These are phyloP conservation scores for Vitis hybrid DNA, from an alignment of 177 flowering plant species.

Conservation along the genomic window DNA sequence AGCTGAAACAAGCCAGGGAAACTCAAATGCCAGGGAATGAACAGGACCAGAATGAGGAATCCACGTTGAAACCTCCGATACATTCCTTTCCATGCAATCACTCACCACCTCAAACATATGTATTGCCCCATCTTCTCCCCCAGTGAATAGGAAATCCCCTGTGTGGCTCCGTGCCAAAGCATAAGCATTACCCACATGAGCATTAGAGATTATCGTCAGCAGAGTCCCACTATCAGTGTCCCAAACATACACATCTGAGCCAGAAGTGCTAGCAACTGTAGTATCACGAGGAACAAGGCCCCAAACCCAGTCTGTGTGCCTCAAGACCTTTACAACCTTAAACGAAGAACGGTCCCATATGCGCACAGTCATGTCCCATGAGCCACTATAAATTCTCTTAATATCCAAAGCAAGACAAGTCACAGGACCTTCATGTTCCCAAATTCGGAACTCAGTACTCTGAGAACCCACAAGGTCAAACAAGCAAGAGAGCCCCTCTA, in stretches of 20 bases:
- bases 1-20: slow-evolving; percentile 93
- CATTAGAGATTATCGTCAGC: slow-evolving; percentile 35
- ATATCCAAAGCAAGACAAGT: slow-evolving; percentile 81
- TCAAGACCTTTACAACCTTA: slow-evolving; percentile 56
- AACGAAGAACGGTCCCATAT: slow-evolving; percentile 71
- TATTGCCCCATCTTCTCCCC: slow-evolving; percentile 89
- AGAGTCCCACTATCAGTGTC: slow-evolving; percentile 44
- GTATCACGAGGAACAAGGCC: slow-evolving; percentile 64
- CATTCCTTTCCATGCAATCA: slow-evolving; percentile 11
- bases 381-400: slow-evolving; percentile 80
- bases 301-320: slow-evolving; percentile 90
- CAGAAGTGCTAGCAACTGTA: slow-evolving; percentile 70
- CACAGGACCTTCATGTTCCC: slow-evolving; percentile 89
- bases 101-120: slow-evolving; percentile 72
- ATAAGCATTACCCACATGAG: slow-evolving; percentile 61
- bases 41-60: slow-evolving; percentile 74
- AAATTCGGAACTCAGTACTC: slow-evolving; percentile 55
- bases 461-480: slow-evolving; percentile 60
- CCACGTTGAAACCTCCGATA: slow-evolving; percentile 61
- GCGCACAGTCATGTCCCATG: slow-evolving; percentile 97
- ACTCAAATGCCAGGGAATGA: slow-evolving; percentile 83
- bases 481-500: slow-evolving; percentile 57
- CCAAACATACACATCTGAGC: slow-evolving; percentile 84
- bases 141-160: slow-evolving; percentile 78
- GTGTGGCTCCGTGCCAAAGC: slow-evolving; percentile 70